Conservation (phyloP, 2,329 filamentous ascomycete genomes). For the Calonectria leucothoes region DNA sequence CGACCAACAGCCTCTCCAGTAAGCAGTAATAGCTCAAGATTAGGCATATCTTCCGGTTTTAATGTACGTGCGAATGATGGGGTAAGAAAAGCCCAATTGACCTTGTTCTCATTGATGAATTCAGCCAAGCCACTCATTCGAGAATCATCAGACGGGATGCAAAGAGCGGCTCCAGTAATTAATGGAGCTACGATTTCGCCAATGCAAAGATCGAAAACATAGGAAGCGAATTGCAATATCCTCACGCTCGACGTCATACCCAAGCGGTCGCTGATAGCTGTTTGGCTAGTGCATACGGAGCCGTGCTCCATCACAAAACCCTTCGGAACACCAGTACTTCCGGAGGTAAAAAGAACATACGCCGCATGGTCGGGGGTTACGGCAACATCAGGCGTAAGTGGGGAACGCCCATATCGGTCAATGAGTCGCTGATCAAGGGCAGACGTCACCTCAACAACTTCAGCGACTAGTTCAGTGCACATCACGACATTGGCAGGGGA, state of each 20-base stretch:
- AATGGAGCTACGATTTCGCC: not conserved
- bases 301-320: slow-evolving; percentile 25
- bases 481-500: slow-evolving; percentile 8
- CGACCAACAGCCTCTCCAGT: not conserved
- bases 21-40: not conserved
- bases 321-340: not conserved
- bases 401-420: not conserved
- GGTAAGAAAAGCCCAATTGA: not conserved
- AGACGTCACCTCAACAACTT: not conserved
- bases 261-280: not conserved
- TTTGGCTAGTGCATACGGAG: not conserved
- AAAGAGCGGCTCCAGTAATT: not conserved
- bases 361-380: not conserved
- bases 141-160: not conserved
- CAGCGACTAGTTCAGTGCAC: not conserved
- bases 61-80: not conserved
- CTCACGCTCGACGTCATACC: not conserved
- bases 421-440: not conserved
- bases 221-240: not conserved
- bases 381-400: not conserved
- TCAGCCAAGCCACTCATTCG: not conserved
- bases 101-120: not conserved
- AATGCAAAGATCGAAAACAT: not conserved
- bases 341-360: slow-evolving; percentile 11
- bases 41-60: not conserved